Evolutionary conservation across 1,284 basidiomycete species (phyloP), one percentile per base, ranked within the genome.

Genomic region (Ustilago loliicola): DNA sequence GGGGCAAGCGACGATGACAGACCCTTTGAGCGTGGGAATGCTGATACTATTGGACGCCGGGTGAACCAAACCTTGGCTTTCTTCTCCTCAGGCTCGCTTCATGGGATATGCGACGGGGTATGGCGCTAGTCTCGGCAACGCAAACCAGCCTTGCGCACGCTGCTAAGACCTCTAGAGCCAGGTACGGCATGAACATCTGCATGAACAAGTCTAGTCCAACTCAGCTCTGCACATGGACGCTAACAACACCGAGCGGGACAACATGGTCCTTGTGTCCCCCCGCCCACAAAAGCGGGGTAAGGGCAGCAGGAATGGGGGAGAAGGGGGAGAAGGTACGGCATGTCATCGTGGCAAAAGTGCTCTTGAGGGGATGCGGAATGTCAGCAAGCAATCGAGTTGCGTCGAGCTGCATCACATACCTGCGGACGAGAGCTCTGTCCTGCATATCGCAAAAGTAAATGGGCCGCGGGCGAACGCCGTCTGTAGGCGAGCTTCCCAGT

Each of bases 61-160:
- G 2, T 55, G 53, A 55, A 55, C 53, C 53, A 55, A 55, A 55
- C 21, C 10, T 29, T 50, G 25, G n/a, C n/a, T 13, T 17, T 9
- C 11, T 23, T 8, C 45, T 27, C 13, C 27, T 50, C 48, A 15
- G 15, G 25, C 48, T 50, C 25, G 48, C 23, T 21, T 50, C 11
- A 15, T 15, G 48, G n/a, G 48, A 11, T 21, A 23, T 3, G 48
- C 6, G 13, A 21, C 21, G 25, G 5, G 27, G 25, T 21, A 45
- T 15, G 48, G 25, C 27, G 48, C 48, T 50, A 50, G 48, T 50
- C 48, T 50, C 48, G 48, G 48, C 48, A 50, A 50, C 23, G 25
- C 25, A 50, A 13, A 45, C 10, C 48, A 50, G 29, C 10, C 48
- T 50, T 15, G 48, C 27, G 25, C 3, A 17, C 15, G 25, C 27